phyloP scores from a whole-genome alignment of 345 rosid species.

The Eucalyptus microcorys region DNA sequence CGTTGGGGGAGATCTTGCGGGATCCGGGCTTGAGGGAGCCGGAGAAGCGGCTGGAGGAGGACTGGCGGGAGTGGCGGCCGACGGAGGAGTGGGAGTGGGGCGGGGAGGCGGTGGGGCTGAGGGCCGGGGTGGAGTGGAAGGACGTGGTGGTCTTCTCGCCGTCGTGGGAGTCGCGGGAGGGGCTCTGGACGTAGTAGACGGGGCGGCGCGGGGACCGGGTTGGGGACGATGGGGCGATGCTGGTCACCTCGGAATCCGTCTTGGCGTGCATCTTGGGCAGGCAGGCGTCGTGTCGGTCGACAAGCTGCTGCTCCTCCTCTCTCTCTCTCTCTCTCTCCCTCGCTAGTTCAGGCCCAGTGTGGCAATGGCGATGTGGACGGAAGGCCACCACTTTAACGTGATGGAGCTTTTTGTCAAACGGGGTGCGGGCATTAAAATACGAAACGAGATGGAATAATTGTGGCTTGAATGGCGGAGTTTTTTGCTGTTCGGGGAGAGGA shows the following conservation, averaged over 20 bases:
- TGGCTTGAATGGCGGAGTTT: not conserved
- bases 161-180: conserved; percentile 93
- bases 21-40: conserved; percentile 88
- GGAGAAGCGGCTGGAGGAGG: conserved; percentile 85
- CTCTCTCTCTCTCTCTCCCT: not conserved
- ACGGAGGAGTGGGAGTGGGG: conserved; percentile 94
- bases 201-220: conserved; percentile 85
- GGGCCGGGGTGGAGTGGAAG: conserved; percentile 89
- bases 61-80: conserved; percentile 83
- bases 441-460: not conserved
- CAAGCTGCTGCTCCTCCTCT: not conserved
- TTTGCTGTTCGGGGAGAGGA: not conserved
- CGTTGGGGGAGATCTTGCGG: conserved; percentile 79
- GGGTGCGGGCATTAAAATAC: not conserved
- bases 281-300: not conserved
- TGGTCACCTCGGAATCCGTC: conserved; percentile 97
- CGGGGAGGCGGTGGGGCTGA: conserved; percentile 85
- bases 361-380: not conserved
- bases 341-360: not conserved
- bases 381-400: not conserved
- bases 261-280: conserved; percentile 67
- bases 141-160: conserved; percentile 96
- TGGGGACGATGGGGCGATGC: conserved; percentile 82
- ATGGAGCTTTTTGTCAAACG: not conserved
- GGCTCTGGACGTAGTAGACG: conserved; percentile 90